phyloP scores from a whole-genome alignment of 345 rosid genomes.

The Eucalyptus sp. region DNA sequence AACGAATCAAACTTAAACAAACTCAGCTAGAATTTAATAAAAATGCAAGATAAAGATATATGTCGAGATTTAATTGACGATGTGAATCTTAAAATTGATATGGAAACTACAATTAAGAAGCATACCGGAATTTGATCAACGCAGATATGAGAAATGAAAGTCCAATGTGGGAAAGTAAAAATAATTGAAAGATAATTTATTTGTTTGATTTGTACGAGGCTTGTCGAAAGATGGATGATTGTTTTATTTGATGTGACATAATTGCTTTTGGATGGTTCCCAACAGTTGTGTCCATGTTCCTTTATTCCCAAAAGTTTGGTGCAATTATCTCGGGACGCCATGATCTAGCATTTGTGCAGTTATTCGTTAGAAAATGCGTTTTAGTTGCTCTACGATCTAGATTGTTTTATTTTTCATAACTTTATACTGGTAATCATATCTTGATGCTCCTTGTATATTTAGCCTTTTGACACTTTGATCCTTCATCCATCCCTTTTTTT shows the following conservation, averaged over 20 bases:
- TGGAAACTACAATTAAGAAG: not conserved
- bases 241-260: not conserved
- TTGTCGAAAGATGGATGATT: not conserved
- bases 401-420: not conserved
- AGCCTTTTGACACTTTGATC: no score
- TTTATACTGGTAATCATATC: not conserved
- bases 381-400: not conserved
- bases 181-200: not conserved
- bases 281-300: not conserved
- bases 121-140: not conserved
- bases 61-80: no score
- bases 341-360: not conserved
- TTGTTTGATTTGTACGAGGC: not conserved
- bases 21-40: not conserved
- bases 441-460: no score
- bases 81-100: not conserved
- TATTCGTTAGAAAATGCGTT: not conserved
- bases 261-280: not conserved
- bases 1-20: not conserved
- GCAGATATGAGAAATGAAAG: not conserved
- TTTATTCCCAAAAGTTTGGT: not conserved
- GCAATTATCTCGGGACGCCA: not conserved
- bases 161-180: not conserved
- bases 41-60: not conserved
- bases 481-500: no score